Evolutionary conservation across 2,329 filamentous ascomycete species (phyloP), one percentile per base, ranked within the genome.

Genomic region (Hypoxylon sp.): DNA sequence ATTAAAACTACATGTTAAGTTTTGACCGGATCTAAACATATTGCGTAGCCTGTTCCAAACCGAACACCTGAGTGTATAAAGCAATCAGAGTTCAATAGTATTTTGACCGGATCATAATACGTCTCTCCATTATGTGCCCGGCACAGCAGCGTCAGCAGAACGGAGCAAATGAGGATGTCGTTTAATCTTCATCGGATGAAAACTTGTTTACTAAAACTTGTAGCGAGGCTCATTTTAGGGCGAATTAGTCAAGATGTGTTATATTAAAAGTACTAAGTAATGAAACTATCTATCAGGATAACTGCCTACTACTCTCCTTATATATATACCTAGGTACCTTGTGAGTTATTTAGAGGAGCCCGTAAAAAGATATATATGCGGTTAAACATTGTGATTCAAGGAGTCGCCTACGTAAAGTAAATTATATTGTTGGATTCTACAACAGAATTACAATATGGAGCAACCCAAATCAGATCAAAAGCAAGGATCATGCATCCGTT

Each of bases 151-250:
- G 42, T 46, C 42, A 22, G 42, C 4, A 35, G 19, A 46, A 46
- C 10, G 17, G 42, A 47, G 44, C 44, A 47, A 47, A 47, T 47
- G 44, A 47, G 44, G 19, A 24, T 47, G 44, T 22, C 11, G 19
- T 47, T 24, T 47, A 11, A 26, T 47, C 44, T 47, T 47, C 44
- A 47, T 47, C 44, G 44, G 44, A 19, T 22, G 10, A 47, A 47
- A 47, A 19, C 10, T 47, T 22, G 19, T 26, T 24, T 22, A 11
- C 6, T 11, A 24, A 47, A 11, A 13, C 17, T 47, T 19, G 26
- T 11, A 11, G 6, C 11, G 17, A 47, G 44, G 44, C 44, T 47
- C 33, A 3, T 26, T 47, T 13, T 47, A 24, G 19, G 44, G 44
- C 17, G 4, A 11, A 47, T 13, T 24, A 2, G 5, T 3, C 4